Conservation (phyloP, 73 alveolate species). For the Diophrys sp. region DNA sequence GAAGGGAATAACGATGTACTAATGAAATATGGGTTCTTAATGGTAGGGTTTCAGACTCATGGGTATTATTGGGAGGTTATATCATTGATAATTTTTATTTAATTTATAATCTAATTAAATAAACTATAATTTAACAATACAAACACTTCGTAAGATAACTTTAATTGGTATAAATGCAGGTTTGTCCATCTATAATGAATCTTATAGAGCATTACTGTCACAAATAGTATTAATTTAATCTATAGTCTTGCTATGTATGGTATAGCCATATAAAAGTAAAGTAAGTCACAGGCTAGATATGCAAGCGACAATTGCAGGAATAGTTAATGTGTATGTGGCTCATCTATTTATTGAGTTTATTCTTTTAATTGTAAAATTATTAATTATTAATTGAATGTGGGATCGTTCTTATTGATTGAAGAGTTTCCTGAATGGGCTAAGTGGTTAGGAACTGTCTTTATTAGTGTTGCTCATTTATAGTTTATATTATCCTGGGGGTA, state of each 20-base stretch:
- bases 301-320: not conserved
- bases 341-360: no score
- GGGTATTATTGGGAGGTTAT: slow-evolving; percentile 48
- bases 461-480: not conserved
- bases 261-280: not conserved
- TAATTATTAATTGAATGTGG: no score
- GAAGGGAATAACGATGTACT: not conserved
- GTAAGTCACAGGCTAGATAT: not conserved
- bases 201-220: not conserved
- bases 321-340: not conserved
- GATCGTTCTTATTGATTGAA: not conserved
- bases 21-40: slow-evolving; percentile 26
- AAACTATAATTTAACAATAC: no score
- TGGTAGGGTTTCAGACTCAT: slow-evolving; percentile 6
- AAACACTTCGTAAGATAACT: slow-evolving; percentile 15
- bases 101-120: no score
- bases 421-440: not conserved
- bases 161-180: slow-evolving; percentile 9
- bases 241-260: not conserved
- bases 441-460: not conserved
- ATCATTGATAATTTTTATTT: no score
- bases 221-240: not conserved
- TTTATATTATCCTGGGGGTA: not conserved
- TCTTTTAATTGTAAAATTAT: no score
- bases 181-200: not conserved